These are phyloP conservation scores for Fusarium nodosum DNA, from an alignment of 2,329 filamentous ascomycete genomes.

Conservation along the genomic window DNA sequence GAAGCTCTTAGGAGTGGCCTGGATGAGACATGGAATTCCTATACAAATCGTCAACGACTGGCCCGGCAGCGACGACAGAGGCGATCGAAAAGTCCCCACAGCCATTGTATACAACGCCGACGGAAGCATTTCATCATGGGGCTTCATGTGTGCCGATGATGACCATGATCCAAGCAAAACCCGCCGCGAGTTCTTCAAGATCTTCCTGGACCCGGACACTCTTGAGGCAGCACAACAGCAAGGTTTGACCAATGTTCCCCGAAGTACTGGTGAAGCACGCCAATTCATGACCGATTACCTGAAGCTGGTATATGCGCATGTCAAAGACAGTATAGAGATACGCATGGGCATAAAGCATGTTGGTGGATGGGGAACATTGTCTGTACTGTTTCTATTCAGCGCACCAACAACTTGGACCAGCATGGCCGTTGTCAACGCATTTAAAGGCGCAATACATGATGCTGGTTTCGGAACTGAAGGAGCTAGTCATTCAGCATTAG, in stretches of 20 bases:
- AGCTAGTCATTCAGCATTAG: constrained; percentile 54
- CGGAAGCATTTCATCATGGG: constrained; percentile 63
- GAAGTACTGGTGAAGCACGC: constrained; percentile 59
- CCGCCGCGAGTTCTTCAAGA: constrained; percentile 68
- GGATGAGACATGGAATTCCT: constrained; percentile 57
- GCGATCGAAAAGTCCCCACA: constrained; percentile 69
- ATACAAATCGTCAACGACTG: constrained; percentile 65
- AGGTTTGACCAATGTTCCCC: constrained; percentile 60
- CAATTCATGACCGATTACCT: constrained; percentile 65
- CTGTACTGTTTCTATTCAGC: constrained; percentile 68
- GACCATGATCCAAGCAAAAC: constrained; percentile 52
- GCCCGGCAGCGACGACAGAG: constrained; percentile 65
- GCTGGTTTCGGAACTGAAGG: constrained; percentile 65
- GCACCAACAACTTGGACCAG: constrained; percentile 70
- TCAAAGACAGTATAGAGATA: constrained; percentile 60
- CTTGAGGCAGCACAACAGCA: constrained; percentile 59
- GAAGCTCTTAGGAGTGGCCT: constrained; percentile 52
- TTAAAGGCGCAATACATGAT: constrained; percentile 61
- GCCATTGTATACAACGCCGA: constrained; percentile 62
- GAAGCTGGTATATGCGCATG: constrained; percentile 62
- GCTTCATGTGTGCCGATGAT: constrained; percentile 65
- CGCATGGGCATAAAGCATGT: constrained; percentile 55
- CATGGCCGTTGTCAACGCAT: constrained; percentile 64
- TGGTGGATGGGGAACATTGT: constrained; percentile 60
- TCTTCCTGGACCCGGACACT: constrained; percentile 64